Base-by-base conservation (phyloP, 768 basidiomycete genomes). In the Artomyces pyxidatus region DNA sequence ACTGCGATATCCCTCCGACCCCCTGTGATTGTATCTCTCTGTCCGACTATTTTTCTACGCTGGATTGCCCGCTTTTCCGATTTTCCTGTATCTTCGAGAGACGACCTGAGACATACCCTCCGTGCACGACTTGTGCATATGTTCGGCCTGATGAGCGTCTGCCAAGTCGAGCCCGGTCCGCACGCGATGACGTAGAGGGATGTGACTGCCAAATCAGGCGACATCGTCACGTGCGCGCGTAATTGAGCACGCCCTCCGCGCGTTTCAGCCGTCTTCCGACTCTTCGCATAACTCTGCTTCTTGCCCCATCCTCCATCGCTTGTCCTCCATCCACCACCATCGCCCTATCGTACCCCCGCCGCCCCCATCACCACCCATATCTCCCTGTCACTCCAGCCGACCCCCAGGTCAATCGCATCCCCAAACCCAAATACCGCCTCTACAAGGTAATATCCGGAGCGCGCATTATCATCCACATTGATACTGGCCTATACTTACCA, bases 381-480 rank as follows among this genome's bases (percentile, higher is more conserved):
- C 60, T 60, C 37, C 42, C 55, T 32, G 63, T 64, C 42, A 64
- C 59, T 51, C 68, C 68, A 65, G 61, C 65, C 21, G 58, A 56
- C 48, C 42, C 61, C n/a, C n/a, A n/a, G n/a, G n/a, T n/a, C n/a
- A n/a, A n/a, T n/a, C n/a, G n/a, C n/a, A n/a, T n/a, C n/a, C n/a
- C n/a, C n/a, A n/a, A n/a, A n/a, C n/a, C n/a, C n/a, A n/a, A n/a
- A n/a, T n/a, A n/a, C n/a, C n/a, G n/a, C n/a, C n/a, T n/a, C n/a
- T n/a, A n/a, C n/a, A n/a, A n/a, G n/a, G n/a, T n/a, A n/a, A n/a
- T n/a, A n/a, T n/a, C n/a, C n/a, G n/a, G n/a, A n/a, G n/a, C n/a
- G n/a, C n/a, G n/a, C n/a, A n/a, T n/a, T n/a, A n/a, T n/a, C n/a
- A n/a, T n/a, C n/a, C n/a, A n/a, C n/a, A n/a, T n/a, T n/a, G n/a